A percentile compares a stretch with the other conserved stretches of the same genome.
phyloP scores from a whole-genome alignment of 1,284 basidiomycete species.

The Inonotus hispidus region DNA sequence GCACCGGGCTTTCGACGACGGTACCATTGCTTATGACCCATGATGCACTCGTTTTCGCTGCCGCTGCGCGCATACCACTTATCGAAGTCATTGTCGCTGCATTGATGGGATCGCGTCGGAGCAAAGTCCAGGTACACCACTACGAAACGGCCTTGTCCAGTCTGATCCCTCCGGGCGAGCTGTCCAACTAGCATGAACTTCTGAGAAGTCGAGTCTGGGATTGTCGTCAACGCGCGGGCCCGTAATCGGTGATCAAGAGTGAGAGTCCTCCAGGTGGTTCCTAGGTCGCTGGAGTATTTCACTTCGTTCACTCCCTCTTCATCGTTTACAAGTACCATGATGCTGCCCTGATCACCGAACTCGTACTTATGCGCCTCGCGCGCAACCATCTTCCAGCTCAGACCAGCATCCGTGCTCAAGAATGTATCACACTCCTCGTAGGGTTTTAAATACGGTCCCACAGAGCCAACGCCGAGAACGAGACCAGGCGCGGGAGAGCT shows the following conservation, averaged over 20 bases:
- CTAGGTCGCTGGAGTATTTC: constrained; percentile 83
- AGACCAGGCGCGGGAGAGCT: constrained; percentile 92
- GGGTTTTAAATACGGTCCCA: constrained; percentile 64
- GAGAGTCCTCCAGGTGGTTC: constrained; percentile 72
- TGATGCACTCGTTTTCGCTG: constrained; percentile 74
- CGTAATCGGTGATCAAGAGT: constrained; percentile 69
- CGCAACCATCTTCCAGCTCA: constrained; percentile 79
- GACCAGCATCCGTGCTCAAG: constrained; percentile 84
- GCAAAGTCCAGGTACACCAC: constrained; percentile 85
- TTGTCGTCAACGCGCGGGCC: constrained; percentile 73
- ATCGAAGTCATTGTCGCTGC: constrained; percentile 75
- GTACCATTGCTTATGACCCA: constrained; percentile 99
- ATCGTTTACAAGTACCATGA: constrained; percentile 84
- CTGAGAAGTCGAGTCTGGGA: constrained; percentile 90
- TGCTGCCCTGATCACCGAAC: constrained; percentile 86
- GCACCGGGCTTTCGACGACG: constrained; percentile 78
- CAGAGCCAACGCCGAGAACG: constrained; percentile 91
- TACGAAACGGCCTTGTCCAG: constrained; percentile 59
- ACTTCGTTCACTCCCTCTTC: constrained; percentile 75
- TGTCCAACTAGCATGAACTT: constrained; percentile 86
- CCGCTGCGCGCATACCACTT: constrained; percentile 78
- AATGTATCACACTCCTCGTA: constrained; percentile 95
- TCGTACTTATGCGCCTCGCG: constrained; percentile 89
- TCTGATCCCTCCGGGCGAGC: constrained; percentile 60
- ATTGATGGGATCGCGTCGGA: constrained; percentile 63